Percentiles rank a stretch among this genome's conserved stretches.
Conservation (phyloP, 2,329 filamentous ascomycete species). For the Aspergillus fijiensis region DNA sequence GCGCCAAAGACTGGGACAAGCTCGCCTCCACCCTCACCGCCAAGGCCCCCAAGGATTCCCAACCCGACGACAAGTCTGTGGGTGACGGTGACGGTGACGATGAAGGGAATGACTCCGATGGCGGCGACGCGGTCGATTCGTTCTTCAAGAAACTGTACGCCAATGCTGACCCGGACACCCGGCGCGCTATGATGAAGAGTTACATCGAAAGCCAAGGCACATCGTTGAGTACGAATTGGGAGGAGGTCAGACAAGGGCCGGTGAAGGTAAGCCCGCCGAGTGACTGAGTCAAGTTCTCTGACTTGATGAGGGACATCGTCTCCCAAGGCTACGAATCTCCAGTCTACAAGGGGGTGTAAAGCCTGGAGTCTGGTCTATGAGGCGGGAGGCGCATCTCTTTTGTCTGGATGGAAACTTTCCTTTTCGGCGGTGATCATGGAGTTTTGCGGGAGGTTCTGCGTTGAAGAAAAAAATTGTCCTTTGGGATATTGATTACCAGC, state of each 20-base stretch:
- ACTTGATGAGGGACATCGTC: too few species aligned
- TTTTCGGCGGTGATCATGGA: too few species aligned
- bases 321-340: too few species aligned
- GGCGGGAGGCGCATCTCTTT: too few species aligned
- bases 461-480: too few species aligned
- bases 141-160: constrained; percentile 94
- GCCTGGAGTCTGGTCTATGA: too few species aligned
- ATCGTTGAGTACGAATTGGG: constrained; percentile 87
- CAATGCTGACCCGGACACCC: constrained; percentile 72
- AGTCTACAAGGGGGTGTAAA: too few species aligned
- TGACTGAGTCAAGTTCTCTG: constrained; percentile 14
- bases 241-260: constrained; percentile 68
- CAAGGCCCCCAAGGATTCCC: constrained; percentile 35
- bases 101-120: constrained; percentile 52
- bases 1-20: constrained; percentile 91
- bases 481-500: too few species aligned
- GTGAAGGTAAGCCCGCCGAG: constrained; percentile 55
- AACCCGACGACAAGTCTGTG: constrained; percentile 26
- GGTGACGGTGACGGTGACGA: constrained; percentile 32
- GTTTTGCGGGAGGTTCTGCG: too few species aligned
- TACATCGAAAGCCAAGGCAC: constrained; percentile 94
- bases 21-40: constrained; percentile 56
- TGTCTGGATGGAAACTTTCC: too few species aligned
- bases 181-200: constrained; percentile 96
- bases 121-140: constrained; percentile 65